phyloP scores from a whole-genome alignment of 2,329 filamentous ascomycete genomes.

The Zopfia rhizophila region DNA sequence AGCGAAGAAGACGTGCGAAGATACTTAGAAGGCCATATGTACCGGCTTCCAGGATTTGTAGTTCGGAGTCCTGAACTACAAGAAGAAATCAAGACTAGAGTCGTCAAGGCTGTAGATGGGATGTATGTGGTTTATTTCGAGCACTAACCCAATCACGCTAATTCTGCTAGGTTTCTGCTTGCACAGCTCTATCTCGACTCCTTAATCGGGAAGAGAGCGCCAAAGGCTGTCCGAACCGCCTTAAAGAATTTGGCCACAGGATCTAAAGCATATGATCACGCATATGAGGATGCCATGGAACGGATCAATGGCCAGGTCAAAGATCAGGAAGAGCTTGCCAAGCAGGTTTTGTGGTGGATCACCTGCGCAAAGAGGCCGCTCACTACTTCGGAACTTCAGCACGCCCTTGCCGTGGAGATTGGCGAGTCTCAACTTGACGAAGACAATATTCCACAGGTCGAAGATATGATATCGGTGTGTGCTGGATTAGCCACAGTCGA shows the following conservation, averaged over 20 bases:
- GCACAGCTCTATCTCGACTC: constrained; percentile 24
- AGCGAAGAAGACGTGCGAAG: constrained; percentile 27
- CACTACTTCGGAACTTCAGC: constrained; percentile 2
- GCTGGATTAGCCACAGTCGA: constrained; percentile 41
- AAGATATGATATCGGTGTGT: constrained; percentile 19
- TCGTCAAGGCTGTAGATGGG: constrained; percentile 32
- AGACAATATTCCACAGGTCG: constrained; percentile 8
- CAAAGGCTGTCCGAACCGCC: constrained; percentile 10
- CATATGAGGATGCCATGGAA: constrained; percentile 20
- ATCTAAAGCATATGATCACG: constrained; percentile 9
- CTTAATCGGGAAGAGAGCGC: constrained; percentile 16
- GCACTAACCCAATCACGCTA: too few species aligned
- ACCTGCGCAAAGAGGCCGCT: constrained; percentile 11
- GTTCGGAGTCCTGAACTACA: constrained; percentile 23
- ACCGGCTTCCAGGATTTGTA: constrained; percentile 23
- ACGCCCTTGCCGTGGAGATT: constrained; percentile 12
- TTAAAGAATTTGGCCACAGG: constrained; percentile 14
- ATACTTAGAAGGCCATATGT: constrained; percentile 23
- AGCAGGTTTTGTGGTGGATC: constrained; percentile 13
- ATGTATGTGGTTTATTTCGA: too few species aligned
- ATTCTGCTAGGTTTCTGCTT: constrained; percentile 21
- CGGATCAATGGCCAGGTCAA: constrained; percentile 6
- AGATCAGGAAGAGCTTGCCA: constrained; percentile 5
- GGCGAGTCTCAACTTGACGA: constrained; percentile 5
- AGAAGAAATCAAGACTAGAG: constrained; percentile 9